Evolutionary conservation across 495 filamentous ascomycete genomes (phyloP).

Genomic region (Wilcoxina mikolae): DNA sequence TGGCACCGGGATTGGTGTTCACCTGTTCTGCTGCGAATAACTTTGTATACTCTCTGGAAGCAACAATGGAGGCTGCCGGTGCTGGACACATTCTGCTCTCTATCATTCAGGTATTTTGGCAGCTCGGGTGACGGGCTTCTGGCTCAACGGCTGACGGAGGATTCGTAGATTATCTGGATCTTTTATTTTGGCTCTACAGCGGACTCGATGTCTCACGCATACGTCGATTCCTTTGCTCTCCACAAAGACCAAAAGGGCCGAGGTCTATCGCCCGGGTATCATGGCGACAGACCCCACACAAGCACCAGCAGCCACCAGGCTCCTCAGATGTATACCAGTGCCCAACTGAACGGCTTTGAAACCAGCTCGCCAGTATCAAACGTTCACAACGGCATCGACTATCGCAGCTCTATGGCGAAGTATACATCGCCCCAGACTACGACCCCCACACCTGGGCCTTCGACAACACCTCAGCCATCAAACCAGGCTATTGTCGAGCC

Average conservation of each 20-base stretch:
- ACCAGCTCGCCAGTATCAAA: constrained; percentile 82
- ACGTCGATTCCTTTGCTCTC: constrained; percentile 89
- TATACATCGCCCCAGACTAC: constrained; percentile 37
- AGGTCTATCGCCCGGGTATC: constrained; percentile 54
- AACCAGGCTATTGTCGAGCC: constrained; percentile 19
- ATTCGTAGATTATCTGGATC: constrained; percentile 82
- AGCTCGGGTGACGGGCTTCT: neutral
- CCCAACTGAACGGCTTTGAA: constrained; percentile 88
- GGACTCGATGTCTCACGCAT: constrained; percentile 70
- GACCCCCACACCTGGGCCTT: constrained; percentile 24
- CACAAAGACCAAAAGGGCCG: constrained; percentile 64
- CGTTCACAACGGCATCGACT: constrained; percentile 29
- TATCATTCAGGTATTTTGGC: constrained; percentile 69
- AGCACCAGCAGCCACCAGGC: constrained; percentile 56
- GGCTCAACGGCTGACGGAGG: neutral
- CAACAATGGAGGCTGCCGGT: constrained; percentile 67
- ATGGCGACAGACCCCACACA: constrained; percentile 57
- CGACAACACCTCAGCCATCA: constrained; percentile 22
- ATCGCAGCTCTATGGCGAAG: constrained; percentile 41
- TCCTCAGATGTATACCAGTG: constrained; percentile 94
- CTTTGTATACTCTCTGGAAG: constrained; percentile 53
- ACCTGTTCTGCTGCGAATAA: constrained; percentile 71
- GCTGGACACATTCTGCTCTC: constrained; percentile 92
- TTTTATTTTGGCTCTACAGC: constrained; percentile 95
- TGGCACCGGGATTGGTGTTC: constrained; percentile 66